phyloP scores from a whole-genome alignment of 2,329 filamentous ascomycete genomes.

The Ampelomyces quisqualis region DNA sequence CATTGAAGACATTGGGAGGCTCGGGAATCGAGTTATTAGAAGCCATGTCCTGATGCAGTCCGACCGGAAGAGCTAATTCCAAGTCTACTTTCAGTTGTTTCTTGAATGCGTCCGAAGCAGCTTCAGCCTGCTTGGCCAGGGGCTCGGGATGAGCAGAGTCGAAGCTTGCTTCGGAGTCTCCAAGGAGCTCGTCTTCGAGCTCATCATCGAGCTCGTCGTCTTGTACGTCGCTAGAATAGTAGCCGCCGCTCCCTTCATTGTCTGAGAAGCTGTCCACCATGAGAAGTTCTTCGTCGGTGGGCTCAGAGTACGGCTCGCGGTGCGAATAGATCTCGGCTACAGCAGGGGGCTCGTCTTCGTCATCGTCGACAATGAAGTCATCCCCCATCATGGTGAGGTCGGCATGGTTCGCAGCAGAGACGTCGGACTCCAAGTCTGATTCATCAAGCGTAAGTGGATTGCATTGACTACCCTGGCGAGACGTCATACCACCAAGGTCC shows the following conservation, averaged over 20 bases:
- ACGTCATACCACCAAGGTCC: slow-evolving; percentile 11
- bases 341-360: slow-evolving; percentile 1
- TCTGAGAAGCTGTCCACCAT: no score
- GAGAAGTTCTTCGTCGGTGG: slow-evolving; percentile 3
- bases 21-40: no score
- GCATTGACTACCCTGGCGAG: slow-evolving; percentile 24
- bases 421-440: slow-evolving; percentile 18
- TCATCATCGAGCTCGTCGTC: no score
- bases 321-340: background rate
- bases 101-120: no score
- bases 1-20: no score
- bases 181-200: slow-evolving; percentile 13
- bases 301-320: background rate
- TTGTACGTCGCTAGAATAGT: background rate
- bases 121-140: no score
- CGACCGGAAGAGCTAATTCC: no score
- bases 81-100: no score
- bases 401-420: slow-evolving; percentile 5
- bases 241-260: background rate
- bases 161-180: slow-evolving; percentile 4
- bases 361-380: slow-evolving; percentile 4
- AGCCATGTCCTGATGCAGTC: no score
- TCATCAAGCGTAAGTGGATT: slow-evolving; percentile 38
- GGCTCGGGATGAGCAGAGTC: slow-evolving; percentile 3
- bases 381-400: slow-evolving; percentile 15